Evolutionary conservation across 331 rosid genomes (phyloP), one percentile per base, ranked within the genome.

Genomic region (Acacia pycnantha): DNA sequence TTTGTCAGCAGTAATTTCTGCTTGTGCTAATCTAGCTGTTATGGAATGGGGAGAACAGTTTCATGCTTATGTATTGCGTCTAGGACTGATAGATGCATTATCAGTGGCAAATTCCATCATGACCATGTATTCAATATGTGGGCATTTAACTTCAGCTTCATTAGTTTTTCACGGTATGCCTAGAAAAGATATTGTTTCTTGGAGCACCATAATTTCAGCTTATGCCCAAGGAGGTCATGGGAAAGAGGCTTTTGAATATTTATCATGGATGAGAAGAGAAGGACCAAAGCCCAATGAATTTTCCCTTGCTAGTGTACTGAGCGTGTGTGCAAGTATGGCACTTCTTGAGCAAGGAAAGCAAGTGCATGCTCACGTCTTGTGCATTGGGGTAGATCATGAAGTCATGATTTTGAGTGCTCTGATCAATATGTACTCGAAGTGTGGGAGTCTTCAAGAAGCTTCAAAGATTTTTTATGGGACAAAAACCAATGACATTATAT

Each of bases 321-420:
- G 91, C 86, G 90, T 84, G 59, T 85, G 91, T 76, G 92, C 92
- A 82, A 89, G 82, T 77, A 80, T 89, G 89, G 87, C 92, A 24
- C 82, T 89, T 87, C 90, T 91, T 46, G 89, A 89, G 77, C 90
- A 86, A 77, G 91, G 92, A 69, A 91, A 81, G 85, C 92, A 89
- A 79, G 67, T 89, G 62, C 94, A 91, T 70, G 90, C 91, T 79
- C 89, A 80, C 77, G 87, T 81, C 53, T 62, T 89, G 66, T 84
- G 80, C 31, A 33, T 86, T 41, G 91, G 89, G 56, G 48, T 89
- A 24, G 92, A 87, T 70, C 77, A 50, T 19, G 83, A 81, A 53
- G 62, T 80, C 26, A 82, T 84, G 83, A 72, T 87, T 73, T 81
- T 75, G 47, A 91, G 92, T 87, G 88, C 91, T 71, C 77, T 89